Conservation (phyloP, 2,329 filamentous ascomycete genomes). For the Remersonia thermophila region DNA sequence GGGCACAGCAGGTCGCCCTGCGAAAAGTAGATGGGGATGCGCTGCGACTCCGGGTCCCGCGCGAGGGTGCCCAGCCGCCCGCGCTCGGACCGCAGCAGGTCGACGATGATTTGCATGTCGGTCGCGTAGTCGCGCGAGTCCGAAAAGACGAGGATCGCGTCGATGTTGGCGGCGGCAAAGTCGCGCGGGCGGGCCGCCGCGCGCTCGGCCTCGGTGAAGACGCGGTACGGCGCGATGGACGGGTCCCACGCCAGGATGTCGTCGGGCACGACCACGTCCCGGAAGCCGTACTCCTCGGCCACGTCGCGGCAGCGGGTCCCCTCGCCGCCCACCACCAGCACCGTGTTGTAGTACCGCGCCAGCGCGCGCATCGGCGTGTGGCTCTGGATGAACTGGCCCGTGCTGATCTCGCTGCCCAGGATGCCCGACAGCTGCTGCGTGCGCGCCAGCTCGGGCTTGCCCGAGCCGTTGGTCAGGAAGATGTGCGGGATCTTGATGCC, state of each 20-base stretch:
- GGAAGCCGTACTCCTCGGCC: slow-evolving; percentile 61
- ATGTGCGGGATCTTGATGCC: slow-evolving; percentile 68
- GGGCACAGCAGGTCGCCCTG: slow-evolving; percentile 42
- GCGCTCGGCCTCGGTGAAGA: slow-evolving; percentile 56
- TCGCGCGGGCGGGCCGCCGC: slow-evolving; percentile 56
- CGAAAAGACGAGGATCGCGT: slow-evolving; percentile 64
- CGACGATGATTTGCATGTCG: slow-evolving; percentile 66
- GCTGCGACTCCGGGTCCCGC: slow-evolving; percentile 50
- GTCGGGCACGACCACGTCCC: slow-evolving; percentile 60
- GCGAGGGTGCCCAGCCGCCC: slow-evolving; percentile 53
- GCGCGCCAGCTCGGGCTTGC: slow-evolving; percentile 54
- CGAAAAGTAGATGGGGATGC: slow-evolving; percentile 60
- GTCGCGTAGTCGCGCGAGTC: slow-evolving; percentile 64
- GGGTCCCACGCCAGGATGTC: slow-evolving; percentile 60
- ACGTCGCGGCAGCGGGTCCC: slow-evolving; percentile 63
- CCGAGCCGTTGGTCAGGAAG: slow-evolving; percentile 63
- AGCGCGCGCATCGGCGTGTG: slow-evolving; percentile 68
- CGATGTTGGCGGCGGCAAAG: slow-evolving; percentile 59
- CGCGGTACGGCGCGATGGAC: slow-evolving; percentile 55
- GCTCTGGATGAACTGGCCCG: slow-evolving; percentile 65
- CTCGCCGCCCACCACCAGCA: slow-evolving; percentile 64
- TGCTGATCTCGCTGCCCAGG: slow-evolving; percentile 50
- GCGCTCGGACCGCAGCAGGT: slow-evolving; percentile 56
- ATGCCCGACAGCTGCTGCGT: slow-evolving; percentile 57
- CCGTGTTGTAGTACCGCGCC: slow-evolving; percentile 64